Evolutionary conservation across 148 eudicot species (phyloP), one percentile per base, ranked within the genome.

Genomic region (Bassia scoparia): DNA sequence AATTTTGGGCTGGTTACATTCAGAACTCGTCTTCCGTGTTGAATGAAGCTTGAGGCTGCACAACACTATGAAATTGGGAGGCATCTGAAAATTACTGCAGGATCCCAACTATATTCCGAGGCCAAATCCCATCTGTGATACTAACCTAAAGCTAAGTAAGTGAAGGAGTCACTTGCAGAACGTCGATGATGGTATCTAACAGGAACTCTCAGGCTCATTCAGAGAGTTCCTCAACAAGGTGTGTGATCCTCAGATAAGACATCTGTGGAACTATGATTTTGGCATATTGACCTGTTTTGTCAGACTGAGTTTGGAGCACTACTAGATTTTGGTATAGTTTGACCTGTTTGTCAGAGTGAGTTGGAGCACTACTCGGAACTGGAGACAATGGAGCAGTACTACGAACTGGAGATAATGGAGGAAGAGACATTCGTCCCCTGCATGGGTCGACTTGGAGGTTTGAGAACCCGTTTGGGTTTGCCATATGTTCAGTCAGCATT

Each of bases 181-280:
- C 93, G 94, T 9, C 88, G 77, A 70, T 92, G 93, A 52, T 93
- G 92, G 46, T 79, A 61, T 68, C 71, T 83, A n/a, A n/a, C n/a
- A 26, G 24, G 82, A 81, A n/a, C 77, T 75, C 30, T 84, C 93
- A 18, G n/a, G 90, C 74, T 92, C 97, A 68, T 86, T 77, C 9
- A 90, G 83, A 56, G n/a, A 93, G 93, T 56, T 93, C 96, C 21
- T 90, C 96, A 5, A 93, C 98, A 93, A 64, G 89, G 77, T 11
- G 96, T 96, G 53, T 85, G 87, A 48, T 87, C 96, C 72, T 92
- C 96, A 11, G 75, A 50, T 7, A 82, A 67, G 34, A 77, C 61
- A 20, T 79, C 80, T 56, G 83, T 82, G 10, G 88, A 87, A 52
- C 79, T n/a, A 65, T 35, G 85, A 74, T 7, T 81, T 86, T 27